phyloP scores from a whole-genome alignment of 73 alveolate species.

The Stentor coeruleus region DNA sequence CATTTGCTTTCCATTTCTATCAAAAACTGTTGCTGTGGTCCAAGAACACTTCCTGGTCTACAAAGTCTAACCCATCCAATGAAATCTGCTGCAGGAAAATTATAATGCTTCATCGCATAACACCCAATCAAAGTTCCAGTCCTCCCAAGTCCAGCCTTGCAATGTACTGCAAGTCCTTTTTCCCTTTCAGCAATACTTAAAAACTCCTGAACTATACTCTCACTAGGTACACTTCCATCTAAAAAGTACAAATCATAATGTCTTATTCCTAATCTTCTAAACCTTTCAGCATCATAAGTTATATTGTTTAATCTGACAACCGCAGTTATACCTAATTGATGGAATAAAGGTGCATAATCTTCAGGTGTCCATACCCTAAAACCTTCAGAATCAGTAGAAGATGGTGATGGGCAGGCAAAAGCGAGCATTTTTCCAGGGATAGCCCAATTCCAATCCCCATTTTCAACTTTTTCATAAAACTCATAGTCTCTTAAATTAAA shows the following conservation, averaged over 20 bases:
- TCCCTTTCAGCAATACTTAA: conserved; percentile 78
- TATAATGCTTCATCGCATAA: conserved; percentile 79
- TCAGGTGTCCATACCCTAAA: conserved; percentile 71
- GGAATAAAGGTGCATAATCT: conserved; percentile 89
- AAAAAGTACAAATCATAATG: conserved; percentile 85
- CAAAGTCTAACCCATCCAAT: conserved; percentile 78
- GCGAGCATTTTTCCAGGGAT: conserved; percentile 76
- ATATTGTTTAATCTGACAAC: conserved; percentile 86
- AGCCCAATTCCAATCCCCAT: conserved; percentile 87
- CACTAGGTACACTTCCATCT: conserved; percentile 95
- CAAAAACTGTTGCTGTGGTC: conserved; percentile 74
- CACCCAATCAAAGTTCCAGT: conserved; percentile 94
- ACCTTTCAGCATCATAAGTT: conserved; percentile 70
- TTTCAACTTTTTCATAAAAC: conserved; percentile 79
- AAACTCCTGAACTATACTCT: conserved; percentile 67
- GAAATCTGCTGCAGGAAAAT: conserved; percentile 77
- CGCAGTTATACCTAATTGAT: conserved; percentile 68
- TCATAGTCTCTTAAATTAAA: conserved; percentile 73
- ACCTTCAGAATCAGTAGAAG: conserved; percentile 52
- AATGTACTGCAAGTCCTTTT: conserved; percentile 93
- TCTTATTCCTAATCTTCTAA: conserved; percentile 68
- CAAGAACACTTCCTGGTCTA: conserved; percentile 89
- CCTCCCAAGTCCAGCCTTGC: conserved; percentile 97
- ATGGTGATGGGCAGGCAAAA: conserved; percentile 63
- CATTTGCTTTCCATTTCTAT: conserved; percentile 26